Percentiles rank a stretch among this genome's conserved stretches.
phyloP scores from a whole-genome alignment of 2,329 filamentous ascomycete species.

The Basipetospora chlamydospora region DNA sequence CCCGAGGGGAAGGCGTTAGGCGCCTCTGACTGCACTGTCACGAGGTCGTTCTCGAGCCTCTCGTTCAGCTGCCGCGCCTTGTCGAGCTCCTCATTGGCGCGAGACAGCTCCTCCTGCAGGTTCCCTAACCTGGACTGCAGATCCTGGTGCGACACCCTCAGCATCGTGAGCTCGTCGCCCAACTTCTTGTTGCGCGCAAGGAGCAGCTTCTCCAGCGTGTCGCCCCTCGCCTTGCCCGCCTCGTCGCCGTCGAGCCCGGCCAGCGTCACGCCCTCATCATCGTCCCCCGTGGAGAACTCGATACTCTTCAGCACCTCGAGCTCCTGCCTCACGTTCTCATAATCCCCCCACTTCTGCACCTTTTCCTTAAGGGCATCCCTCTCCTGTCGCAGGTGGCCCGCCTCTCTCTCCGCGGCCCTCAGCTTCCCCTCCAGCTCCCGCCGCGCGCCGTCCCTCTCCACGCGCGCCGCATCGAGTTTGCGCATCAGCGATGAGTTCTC shows the following conservation, averaged over 20 bases:
- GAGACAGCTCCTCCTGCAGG: slow-evolving; percentile 71
- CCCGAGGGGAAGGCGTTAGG: slow-evolving; percentile 75
- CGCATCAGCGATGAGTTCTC: slow-evolving; percentile 87
- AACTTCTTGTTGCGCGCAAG: slow-evolving; percentile 93
- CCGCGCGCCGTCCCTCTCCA: slow-evolving; percentile 72
- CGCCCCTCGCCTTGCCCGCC: slow-evolving; percentile 38
- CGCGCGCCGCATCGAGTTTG: slow-evolving; percentile 68
- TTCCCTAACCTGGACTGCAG: slow-evolving; percentile 66
- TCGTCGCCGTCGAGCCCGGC: slow-evolving; percentile 25
- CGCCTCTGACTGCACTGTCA: slow-evolving; percentile 73
- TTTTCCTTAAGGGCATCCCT: slow-evolving; percentile 67
- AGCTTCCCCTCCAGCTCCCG: slow-evolving; percentile 62
- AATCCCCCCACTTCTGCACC: slow-evolving; percentile 81
- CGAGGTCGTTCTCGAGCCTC: slow-evolving; percentile 83
- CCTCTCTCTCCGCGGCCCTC: slow-evolving; percentile 66
- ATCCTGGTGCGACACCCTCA: slow-evolving; percentile 89
- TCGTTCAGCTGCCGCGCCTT: slow-evolving; percentile 71
- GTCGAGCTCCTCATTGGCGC: slow-evolving; percentile 73
- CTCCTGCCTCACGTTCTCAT: slow-evolving; percentile 92
- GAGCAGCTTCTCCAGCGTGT: slow-evolving; percentile 80
- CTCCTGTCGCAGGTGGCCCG: slow-evolving; percentile 60
- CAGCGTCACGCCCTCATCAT: slow-evolving; percentile 51
- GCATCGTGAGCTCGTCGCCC: slow-evolving; percentile 78
- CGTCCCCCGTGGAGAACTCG: slow-evolving; percentile 84
- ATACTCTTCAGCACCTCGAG: slow-evolving; percentile 95